Percentiles rank a stretch among this genome's conserved stretches.
Conservation (phyloP, 257 asterid genomes). For the Salvia splendens region DNA sequence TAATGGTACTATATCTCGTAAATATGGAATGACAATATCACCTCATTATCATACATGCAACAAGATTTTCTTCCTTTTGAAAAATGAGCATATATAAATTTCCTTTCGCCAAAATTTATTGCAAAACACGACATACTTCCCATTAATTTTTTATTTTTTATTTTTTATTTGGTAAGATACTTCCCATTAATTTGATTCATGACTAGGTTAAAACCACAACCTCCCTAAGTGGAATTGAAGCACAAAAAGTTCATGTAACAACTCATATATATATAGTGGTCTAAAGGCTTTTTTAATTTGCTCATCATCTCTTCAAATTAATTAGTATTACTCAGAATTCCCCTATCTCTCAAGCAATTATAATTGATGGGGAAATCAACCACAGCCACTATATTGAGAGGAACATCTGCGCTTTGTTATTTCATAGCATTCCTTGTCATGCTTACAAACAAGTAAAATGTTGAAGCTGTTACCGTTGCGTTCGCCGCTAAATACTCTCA, state of each 20-base stretch:
- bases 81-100: not conserved
- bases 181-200: not conserved
- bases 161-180: too few species aligned
- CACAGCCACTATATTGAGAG: constrained; percentile 9
- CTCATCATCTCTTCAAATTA: too few species aligned
- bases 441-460: constrained; percentile 21
- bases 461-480: not conserved
- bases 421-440: constrained; percentile 31
- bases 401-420: not conserved
- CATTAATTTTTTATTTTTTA: too few species aligned
- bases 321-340: not conserved
- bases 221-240: too few species aligned
- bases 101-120: not conserved
- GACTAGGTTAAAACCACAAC: not conserved
- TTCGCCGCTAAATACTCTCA: not conserved
- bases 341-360: not conserved
- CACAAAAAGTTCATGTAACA: too few species aligned
- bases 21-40: not conserved
- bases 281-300: too few species aligned
- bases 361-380: constrained; percentile 19
- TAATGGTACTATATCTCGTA: not conserved
- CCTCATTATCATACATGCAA: not conserved
- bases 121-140: constrained; percentile 16
- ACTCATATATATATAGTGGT: too few species aligned
- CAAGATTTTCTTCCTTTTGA: not conserved